Conservation (phyloP, 75 land plant genomes). For the Selaginella moellendorffii region DNA sequence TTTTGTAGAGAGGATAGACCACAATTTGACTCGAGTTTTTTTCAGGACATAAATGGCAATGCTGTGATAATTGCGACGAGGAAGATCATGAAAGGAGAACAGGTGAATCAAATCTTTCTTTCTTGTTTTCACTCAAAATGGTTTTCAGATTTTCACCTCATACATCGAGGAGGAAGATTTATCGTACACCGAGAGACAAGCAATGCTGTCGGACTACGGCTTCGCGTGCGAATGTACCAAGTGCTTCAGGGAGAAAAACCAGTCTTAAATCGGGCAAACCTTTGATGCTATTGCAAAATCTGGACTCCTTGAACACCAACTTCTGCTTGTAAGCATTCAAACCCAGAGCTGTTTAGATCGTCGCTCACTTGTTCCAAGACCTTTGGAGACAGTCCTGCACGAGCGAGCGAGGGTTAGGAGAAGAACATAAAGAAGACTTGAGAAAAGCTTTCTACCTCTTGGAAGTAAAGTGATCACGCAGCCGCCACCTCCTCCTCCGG, state of each 20-base stretch:
- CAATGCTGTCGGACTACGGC: slow-evolving; percentile 73
- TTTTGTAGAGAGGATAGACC: not conserved
- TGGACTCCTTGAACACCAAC: slow-evolving; percentile 57
- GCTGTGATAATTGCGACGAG: slow-evolving; percentile 53
- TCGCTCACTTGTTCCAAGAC: slow-evolving; percentile 38
- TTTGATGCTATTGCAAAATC: slow-evolving; percentile 20
- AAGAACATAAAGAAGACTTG: not conserved
- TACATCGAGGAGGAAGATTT: slow-evolving; percentile 85
- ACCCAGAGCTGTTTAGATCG: slow-evolving; percentile 48
- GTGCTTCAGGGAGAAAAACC: slow-evolving; percentile 25
- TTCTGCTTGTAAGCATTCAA: slow-evolving; percentile 41
- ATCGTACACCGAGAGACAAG: slow-evolving; percentile 55
- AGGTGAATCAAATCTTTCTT: slow-evolving; percentile 30
- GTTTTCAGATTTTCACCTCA: slow-evolving; percentile 59
- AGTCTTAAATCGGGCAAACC: no score
- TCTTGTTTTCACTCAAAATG: not conserved
- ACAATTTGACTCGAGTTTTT: not conserved
- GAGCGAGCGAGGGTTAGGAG: slow-evolving; percentile 15
- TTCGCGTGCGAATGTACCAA: slow-evolving; percentile 58
- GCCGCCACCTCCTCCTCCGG: slow-evolving; percentile 99
- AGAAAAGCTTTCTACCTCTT: slow-evolving; percentile 44
- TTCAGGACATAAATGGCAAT: slow-evolving; percentile 74
- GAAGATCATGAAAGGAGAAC: slow-evolving; percentile 54
- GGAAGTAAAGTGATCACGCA: slow-evolving; percentile 89
- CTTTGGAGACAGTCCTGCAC: no score